phyloP scores from a whole-genome alignment of 345 rosid species.

The Brassica juncea region DNA sequence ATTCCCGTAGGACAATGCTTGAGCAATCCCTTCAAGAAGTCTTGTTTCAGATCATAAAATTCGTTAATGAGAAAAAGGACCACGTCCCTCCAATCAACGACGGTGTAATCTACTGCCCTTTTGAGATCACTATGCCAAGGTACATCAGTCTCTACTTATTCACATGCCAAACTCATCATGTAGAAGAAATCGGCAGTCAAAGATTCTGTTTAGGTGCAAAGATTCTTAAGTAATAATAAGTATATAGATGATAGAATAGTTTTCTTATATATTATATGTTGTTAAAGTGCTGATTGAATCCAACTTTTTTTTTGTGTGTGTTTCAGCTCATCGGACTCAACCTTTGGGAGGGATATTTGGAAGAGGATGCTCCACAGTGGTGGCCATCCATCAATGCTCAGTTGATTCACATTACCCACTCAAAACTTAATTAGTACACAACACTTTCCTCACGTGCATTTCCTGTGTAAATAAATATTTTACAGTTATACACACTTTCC shows the following conservation, averaged over 20 bases:
- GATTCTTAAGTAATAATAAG: neutral
- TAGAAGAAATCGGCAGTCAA: neutral
- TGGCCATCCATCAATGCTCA: slow-evolving; percentile 92
- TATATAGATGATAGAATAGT: neutral
- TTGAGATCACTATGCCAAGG: slow-evolving; percentile 87
- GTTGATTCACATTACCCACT: slow-evolving; percentile 44
- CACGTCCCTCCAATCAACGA: slow-evolving; percentile 90
- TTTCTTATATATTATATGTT: neutral
- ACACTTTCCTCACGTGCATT: neutral
- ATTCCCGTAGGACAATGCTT: slow-evolving; percentile 63
- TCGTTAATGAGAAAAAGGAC: slow-evolving; percentile 93
- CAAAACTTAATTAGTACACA: neutral
- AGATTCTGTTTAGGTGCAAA: neutral
- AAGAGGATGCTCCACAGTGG: slow-evolving; percentile 96
- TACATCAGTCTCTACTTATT: slow-evolving; percentile 35
- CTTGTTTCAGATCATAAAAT: slow-evolving; percentile 84
- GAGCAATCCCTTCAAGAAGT: slow-evolving; percentile 84
- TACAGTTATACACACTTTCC: neutral
- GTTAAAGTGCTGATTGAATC: slow-evolving; percentile 11
- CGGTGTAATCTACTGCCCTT: slow-evolving; percentile 72
- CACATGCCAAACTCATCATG: slow-evolving; percentile 6
- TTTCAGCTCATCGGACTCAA: slow-evolving; percentile 90
- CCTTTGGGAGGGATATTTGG: slow-evolving; percentile 91
- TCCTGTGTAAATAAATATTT: slow-evolving; percentile 19
- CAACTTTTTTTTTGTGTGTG: slow-evolving; percentile 20